Evolutionary conservation across 2,329 filamentous ascomycete species (phyloP), one percentile per base, ranked within the genome.

Genomic region (Arthrobotrys conoides): DNA sequence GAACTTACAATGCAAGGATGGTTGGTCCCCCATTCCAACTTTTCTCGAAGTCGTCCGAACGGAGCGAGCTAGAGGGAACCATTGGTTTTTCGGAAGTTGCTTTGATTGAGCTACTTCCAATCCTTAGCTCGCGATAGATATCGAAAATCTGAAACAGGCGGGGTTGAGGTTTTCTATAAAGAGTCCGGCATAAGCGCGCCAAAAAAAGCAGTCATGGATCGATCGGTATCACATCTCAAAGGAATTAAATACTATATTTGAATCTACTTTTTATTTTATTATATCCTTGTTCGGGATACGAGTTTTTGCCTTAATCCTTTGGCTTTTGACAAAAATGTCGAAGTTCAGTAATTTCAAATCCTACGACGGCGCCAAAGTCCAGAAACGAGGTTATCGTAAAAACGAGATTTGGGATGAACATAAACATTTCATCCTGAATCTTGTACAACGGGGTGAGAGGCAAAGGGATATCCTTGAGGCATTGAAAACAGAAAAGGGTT

Each of bases 351-450:
- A 66, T 18, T 77, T 77, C 51, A 77, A 77, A 24, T 49, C 49
- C 5, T 77, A 77, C 49, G 72, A 77, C 18, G 72, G 72, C 49
- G 27, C 65, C 8, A 36, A 41, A 14, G 66, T 71, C 22, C 59
- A 55, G 33, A 77, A 71, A 48, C 72, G 72, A 18, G 61, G 49
- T 8, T 77, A 77, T 20, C 72, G 72, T 46, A 59, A n/a, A 46
- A 71, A 41, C 9, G 72, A 77, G n/a, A 41, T 30, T 0, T 77
- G 72, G 72, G 66, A 71, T 33, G 66, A 77, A n/a, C 72, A 77
- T 20, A 77, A 71, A 53, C 66, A 77, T 14, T 71, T 71, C 27
- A 67, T 77, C n/a, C 18, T 77, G 3, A 41, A 33, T 16, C 72
- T 77, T 10, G n/a, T 57, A 1, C 44, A 67, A 10, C 36, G 65